These are phyloP conservation scores for Stylonectria norvegica DNA, from an alignment of 2,329 filamentous ascomycete genomes.

Conservation along the genomic window DNA sequence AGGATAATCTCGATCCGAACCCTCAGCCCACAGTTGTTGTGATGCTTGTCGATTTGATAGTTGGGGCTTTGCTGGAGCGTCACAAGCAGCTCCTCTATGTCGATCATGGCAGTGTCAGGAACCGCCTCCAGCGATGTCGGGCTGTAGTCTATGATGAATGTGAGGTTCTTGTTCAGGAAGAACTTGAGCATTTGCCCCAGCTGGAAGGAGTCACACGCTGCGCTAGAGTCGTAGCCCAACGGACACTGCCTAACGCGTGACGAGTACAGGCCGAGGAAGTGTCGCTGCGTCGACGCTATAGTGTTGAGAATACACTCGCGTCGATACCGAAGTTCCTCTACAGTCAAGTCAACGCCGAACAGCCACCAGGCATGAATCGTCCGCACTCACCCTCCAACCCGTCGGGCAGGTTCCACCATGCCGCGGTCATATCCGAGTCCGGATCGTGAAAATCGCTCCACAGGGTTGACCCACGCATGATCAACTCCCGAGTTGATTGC, in stretches of 20 bases:
- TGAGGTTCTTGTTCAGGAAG: constrained; percentile 57
- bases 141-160: constrained; percentile 58
- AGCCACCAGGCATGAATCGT: no score
- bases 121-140: constrained; percentile 43
- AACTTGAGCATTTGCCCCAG: constrained; percentile 75
- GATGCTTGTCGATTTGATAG: constrained; percentile 72
- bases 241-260: constrained; percentile 67
- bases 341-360: constrained; percentile 8
- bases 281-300: constrained; percentile 63
- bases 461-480: constrained; percentile 60
- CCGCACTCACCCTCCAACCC: constrained; percentile 60
- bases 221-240: constrained; percentile 69
- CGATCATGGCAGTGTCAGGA: constrained; percentile 52
- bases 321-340: constrained; percentile 64
- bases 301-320: constrained; percentile 65
- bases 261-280: constrained; percentile 66
- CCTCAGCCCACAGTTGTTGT: constrained; percentile 69
- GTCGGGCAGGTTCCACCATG: constrained; percentile 72
- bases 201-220: constrained; percentile 73
- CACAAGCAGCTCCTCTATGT: constrained; percentile 58
- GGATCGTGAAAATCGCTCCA: constrained; percentile 46
- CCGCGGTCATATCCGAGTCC: constrained; percentile 35
- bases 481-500: constrained; percentile 60
- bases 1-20: constrained; percentile 63
- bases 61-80: constrained; percentile 62